Percentiles rank a stretch among this genome's conserved stretches.
These are phyloP conservation scores for Paramecium primaurelia DNA, from an alignment of 73 alveolate species.

Conservation along the genomic window DNA sequence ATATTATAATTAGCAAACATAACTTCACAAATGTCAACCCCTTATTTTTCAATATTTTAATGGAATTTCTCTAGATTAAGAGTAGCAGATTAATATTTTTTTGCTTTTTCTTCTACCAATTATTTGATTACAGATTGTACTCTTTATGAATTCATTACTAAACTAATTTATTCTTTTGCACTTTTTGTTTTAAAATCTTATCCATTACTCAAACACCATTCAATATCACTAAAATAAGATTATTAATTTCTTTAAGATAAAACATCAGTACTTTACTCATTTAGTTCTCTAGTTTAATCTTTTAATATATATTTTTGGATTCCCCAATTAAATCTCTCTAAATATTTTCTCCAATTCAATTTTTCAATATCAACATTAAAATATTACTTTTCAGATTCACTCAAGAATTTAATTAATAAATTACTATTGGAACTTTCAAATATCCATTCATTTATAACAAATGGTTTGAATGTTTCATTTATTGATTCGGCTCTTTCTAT, in stretches of 20 bases:
- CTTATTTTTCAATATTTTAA: conserved; percentile 59
- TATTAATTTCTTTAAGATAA: conserved; percentile 36
- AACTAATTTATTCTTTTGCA: conserved; percentile 53
- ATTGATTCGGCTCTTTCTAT: conserved; percentile 69
- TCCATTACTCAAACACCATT: conserved; percentile 69
- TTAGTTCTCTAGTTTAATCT: conserved; percentile 72
- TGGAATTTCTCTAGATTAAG: conserved; percentile 46
- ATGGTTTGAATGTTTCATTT: conserved; percentile 64
- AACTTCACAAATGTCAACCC: conserved; percentile 65
- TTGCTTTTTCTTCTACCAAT: conserved; percentile 60
- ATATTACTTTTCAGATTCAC: conserved; percentile 59
- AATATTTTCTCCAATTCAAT: conserved; percentile 77
- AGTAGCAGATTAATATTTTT: conserved; percentile 51
- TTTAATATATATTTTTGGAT: conserved; percentile 76
- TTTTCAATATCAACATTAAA: conserved; percentile 73
- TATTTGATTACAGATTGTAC: conserved; percentile 69
- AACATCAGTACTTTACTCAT: conserved; percentile 65
- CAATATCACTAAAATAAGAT: conserved; percentile 69
- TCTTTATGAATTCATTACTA: conserved; percentile 59
- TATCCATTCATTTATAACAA: conserved; percentile 79
- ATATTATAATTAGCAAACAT: conserved; percentile 69
- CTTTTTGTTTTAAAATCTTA: conserved; percentile 56
- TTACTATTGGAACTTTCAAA: conserved; percentile 68
- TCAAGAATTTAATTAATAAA: conserved; percentile 13
- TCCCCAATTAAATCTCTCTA: conserved; percentile 77